Conservation (phyloP, 345 rosid species). For the Tarenaya hassleriana region DNA sequence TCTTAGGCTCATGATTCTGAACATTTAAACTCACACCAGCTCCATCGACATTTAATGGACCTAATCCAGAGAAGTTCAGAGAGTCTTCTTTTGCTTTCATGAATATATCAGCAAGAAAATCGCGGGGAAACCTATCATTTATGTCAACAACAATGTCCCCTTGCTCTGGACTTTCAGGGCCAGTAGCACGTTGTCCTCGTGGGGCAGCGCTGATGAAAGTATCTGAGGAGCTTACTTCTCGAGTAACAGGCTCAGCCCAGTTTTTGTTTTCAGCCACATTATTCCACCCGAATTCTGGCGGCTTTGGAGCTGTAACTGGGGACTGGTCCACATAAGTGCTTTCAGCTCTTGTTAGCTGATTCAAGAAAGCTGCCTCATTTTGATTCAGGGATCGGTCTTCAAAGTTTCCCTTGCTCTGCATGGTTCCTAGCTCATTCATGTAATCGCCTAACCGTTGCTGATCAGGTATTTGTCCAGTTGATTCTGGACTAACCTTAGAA, state of each 20-base stretch:
- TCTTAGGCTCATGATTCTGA: slow-evolving; percentile 79
- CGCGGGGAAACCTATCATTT: slow-evolving; percentile 85
- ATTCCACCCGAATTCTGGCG: not conserved
- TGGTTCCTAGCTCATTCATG: too few species aligned
- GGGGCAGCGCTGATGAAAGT: slow-evolving; percentile 28
- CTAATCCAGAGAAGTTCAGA: slow-evolving; percentile 35
- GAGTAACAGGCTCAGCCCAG: slow-evolving; percentile 24
- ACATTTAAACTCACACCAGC: slow-evolving; percentile 70
- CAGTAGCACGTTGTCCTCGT: slow-evolving; percentile 31
- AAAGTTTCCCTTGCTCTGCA: too few species aligned
- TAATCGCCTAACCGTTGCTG: slow-evolving; percentile 1
- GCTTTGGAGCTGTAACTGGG: not conserved
- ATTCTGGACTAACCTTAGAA: slow-evolving; percentile 26
- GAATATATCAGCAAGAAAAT: slow-evolving; percentile 72
- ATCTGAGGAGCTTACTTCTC: slow-evolving; percentile 25
- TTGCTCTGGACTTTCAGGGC: slow-evolving; percentile 35
- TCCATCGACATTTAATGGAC: slow-evolving; percentile 56
- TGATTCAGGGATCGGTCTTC: too few species aligned
- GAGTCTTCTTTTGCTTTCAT: slow-evolving; percentile 45
- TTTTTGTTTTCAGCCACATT: not conserved
- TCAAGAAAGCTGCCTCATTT: too few species aligned
- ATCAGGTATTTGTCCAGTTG: not conserved
- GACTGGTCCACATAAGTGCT: not conserved
- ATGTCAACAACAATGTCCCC: slow-evolving; percentile 85
- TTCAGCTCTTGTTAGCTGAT: not conserved